Conservation (phyloP, 495 filamentous ascomycete species). For the Hypoxylon cercidicola region DNA sequence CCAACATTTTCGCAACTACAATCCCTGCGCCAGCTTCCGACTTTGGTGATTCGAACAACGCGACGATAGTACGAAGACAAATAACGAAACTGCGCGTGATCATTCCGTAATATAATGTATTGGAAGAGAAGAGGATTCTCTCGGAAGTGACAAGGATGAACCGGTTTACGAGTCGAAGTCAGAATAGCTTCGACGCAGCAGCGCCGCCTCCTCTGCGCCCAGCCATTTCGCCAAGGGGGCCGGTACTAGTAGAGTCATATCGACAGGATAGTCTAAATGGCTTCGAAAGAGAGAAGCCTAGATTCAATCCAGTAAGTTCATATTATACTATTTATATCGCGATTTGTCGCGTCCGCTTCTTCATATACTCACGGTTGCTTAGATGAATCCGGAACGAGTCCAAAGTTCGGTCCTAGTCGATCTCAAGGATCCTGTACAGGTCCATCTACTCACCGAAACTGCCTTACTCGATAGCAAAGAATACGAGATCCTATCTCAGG, state of each 20-base stretch:
- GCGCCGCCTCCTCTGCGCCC: conserved; percentile 34
- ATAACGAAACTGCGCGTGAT: neutral
- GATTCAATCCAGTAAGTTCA: conserved; percentile 60
- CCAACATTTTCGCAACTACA: conserved; percentile 17
- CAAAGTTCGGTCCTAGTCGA: conserved; percentile 59
- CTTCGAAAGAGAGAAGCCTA: conserved; percentile 56
- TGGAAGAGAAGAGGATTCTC: conserved; percentile 2
- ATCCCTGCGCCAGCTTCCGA: conserved; percentile 24
- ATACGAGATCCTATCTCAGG: conserved; percentile 86
- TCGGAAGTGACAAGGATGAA: conserved; percentile 45
- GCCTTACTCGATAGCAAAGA: conserved; percentile 85
- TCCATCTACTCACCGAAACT: conserved; percentile 93
- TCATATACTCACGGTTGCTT: conserved; percentile 30
- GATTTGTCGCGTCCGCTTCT: conserved; percentile 8
- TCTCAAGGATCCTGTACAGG: conserved; percentile 64
- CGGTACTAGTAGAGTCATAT: conserved; percentile 59
- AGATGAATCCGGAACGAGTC: conserved; percentile 52
- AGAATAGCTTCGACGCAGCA: conserved; percentile 38
- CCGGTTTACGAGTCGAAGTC: conserved; percentile 35
- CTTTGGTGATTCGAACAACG: conserved; percentile 7
- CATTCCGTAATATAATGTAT: conserved; percentile 33
- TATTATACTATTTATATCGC: neutral
- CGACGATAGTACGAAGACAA: conserved; percentile 2
- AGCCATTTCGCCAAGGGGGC: conserved; percentile 44
- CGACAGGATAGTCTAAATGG: conserved; percentile 54